These are phyloP conservation scores for Cruciata laevipes DNA, from an alignment of 257 asterid genomes.

Conservation along the genomic window DNA sequence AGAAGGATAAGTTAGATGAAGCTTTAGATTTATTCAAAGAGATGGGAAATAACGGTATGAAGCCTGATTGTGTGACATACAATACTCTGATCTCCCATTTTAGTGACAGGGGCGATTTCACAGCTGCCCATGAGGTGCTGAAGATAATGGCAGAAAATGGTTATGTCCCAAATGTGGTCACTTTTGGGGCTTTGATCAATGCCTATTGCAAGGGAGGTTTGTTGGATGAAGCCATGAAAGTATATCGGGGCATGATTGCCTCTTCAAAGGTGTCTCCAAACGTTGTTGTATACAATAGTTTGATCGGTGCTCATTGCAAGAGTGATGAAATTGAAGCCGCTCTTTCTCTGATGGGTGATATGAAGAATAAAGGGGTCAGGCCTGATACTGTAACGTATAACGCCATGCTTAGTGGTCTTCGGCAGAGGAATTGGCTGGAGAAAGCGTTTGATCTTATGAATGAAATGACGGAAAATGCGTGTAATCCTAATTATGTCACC, in stretches of 20 bases:
- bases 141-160: slow-evolving; percentile 52
- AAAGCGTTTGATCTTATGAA: slow-evolving; percentile 68
- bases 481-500: slow-evolving; percentile 72
- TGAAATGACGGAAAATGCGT: slow-evolving; percentile 57
- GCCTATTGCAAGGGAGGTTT: slow-evolving; percentile 48
- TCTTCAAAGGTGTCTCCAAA: slow-evolving; percentile 49
- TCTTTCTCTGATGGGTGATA: slow-evolving; percentile 53
- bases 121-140: slow-evolving; percentile 36
- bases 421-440: slow-evolving; percentile 50
- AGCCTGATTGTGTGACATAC: slow-evolving; percentile 67
- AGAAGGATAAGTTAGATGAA: slow-evolving; percentile 48
- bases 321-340: slow-evolving; percentile 51
- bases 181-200: slow-evolving; percentile 71
- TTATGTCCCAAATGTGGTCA: slow-evolving; percentile 49
- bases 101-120: slow-evolving; percentile 51
- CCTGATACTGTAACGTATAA: slow-evolving; percentile 63
- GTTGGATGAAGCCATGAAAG: slow-evolving; percentile 50
- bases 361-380: slow-evolving; percentile 55
- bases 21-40: slow-evolving; percentile 50
- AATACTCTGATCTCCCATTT: slow-evolving; percentile 67
- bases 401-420: slow-evolving; percentile 68
- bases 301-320: slow-evolving; percentile 68
- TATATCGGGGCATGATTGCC: slow-evolving; percentile 44
- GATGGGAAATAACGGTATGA: slow-evolving; percentile 50
- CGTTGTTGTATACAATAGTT: slow-evolving; percentile 53